These are phyloP conservation scores for Capsicum pubescens DNA, from an alignment of 257 asterid species.

Conservation along the genomic window DNA sequence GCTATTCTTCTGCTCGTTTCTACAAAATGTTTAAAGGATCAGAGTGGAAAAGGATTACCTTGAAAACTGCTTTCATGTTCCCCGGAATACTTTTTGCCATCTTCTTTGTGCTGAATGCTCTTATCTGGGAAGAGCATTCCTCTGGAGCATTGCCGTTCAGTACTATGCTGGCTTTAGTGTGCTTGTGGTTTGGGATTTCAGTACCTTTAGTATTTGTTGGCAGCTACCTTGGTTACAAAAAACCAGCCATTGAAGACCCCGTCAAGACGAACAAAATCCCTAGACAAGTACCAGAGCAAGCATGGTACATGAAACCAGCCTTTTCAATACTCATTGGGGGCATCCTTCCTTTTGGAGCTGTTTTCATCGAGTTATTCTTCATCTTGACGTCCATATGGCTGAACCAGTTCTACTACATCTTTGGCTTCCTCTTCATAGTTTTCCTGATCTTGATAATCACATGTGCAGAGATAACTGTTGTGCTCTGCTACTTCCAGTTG, in stretches of 20 bases:
- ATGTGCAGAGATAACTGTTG: constrained; percentile 81
- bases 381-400: constrained; percentile 93
- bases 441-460: constrained; percentile 77
- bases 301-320: constrained; percentile 90
- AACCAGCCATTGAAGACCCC: constrained; percentile 77
- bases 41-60: constrained; percentile 79
- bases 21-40: constrained; percentile 86
- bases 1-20: constrained; percentile 79
- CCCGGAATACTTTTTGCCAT: constrained; percentile 78
- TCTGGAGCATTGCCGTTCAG: constrained; percentile 92
- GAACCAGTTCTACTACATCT: constrained; percentile 90
- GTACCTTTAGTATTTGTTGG: constrained; percentile 86
- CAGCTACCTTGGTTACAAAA: constrained; percentile 81
- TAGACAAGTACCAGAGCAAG: constrained; percentile 81
- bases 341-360: constrained; percentile 92
- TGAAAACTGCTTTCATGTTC: constrained; percentile 88
- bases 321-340: constrained; percentile 86
- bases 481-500: constrained; percentile 91
- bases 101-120: constrained; percentile 75
- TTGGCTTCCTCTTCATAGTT: constrained; percentile 88
- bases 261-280: constrained; percentile 90
- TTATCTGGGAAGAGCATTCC: constrained; percentile 86
- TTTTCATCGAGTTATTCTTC: constrained; percentile 87
- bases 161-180: constrained; percentile 83
- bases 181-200: constrained; percentile 89